phyloP scores from a whole-genome alignment of 108 stramenopile genomes.

The Bacterosira constricta region DNA sequence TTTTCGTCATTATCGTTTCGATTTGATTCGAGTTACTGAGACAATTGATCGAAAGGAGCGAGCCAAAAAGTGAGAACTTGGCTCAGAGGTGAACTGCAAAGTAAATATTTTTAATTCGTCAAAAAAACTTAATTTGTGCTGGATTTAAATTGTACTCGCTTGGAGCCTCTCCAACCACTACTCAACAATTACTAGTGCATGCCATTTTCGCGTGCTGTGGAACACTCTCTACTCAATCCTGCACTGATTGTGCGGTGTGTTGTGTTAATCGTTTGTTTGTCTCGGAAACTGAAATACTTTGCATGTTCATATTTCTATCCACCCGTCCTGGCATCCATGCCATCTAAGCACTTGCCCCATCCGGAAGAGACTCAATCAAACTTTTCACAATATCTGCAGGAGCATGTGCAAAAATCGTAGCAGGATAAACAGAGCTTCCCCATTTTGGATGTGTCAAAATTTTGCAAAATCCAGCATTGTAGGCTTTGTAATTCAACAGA shows the following conservation, averaged over 20 bases:
- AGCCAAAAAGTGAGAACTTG: neutral
- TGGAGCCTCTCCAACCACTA: too few relatives aligned
- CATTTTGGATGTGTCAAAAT: conserved; percentile 94
- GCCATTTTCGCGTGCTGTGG: too few relatives aligned
- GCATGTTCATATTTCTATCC: too few relatives aligned
- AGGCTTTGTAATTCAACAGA: conserved; percentile 84
- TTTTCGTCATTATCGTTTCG: conserved; percentile 17
- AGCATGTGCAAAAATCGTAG: conserved; percentile 90
- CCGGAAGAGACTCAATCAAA: conserved; percentile 44
- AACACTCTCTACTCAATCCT: too few relatives aligned
- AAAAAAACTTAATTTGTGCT: neutral
- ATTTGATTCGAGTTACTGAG: neutral
- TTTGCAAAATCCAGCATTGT: conserved; percentile 97
- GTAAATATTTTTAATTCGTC: conserved; percentile 1
- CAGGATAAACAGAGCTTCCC: conserved; percentile 96
- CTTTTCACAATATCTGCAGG: conserved; percentile 59
- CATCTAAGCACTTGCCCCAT: conserved; percentile 8
- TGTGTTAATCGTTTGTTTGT: too few relatives aligned
- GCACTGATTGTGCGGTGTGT: too few relatives aligned
- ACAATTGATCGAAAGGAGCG: neutral
- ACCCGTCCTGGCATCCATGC: neutral
- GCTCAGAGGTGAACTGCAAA: neutral
- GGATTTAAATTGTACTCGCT: neutral
- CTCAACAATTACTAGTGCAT: too few relatives aligned
- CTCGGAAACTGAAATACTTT: neutral